Conservation (phyloP, 352 stramenopile genomes). For the Globisporangium camurandrum region DNA sequence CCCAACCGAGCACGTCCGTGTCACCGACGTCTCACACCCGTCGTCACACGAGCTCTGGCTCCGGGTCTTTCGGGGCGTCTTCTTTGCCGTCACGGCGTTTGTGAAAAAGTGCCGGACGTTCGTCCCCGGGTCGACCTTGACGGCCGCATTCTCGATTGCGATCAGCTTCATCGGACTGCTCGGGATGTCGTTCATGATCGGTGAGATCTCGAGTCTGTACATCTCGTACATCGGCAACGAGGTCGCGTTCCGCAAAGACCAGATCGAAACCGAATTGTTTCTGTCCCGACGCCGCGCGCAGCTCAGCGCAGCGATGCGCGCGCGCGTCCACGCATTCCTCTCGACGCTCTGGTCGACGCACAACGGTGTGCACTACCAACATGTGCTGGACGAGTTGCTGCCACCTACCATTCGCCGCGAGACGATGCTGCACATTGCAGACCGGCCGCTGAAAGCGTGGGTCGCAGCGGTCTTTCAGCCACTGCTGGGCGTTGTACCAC, state of each 20-base stretch:
- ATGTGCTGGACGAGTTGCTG: conserved; percentile 37
- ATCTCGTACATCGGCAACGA: conserved; percentile 62
- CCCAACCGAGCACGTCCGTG: conserved; percentile 26
- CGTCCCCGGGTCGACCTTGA: conserved; percentile 18
- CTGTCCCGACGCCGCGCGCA: conserved; percentile 44
- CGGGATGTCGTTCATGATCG: conserved; percentile 64
- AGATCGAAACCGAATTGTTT: conserved; percentile 44
- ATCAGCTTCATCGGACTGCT: conserved; percentile 46
- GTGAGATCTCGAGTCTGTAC: conserved; percentile 57
- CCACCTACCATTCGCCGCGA: conserved; percentile 35
- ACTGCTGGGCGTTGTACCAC: too few species aligned
- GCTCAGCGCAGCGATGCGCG: conserved; percentile 24
- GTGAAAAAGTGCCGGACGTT: conserved; percentile 50
- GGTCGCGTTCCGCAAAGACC: conserved; percentile 55
- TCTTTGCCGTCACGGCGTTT: conserved; percentile 50
- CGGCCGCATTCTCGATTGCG: conserved; percentile 41
- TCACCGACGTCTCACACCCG: conserved; percentile 19
- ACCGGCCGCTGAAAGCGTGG: conserved; percentile 26
- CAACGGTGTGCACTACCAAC: conserved; percentile 40
- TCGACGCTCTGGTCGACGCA: conserved; percentile 53
- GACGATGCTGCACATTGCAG: conserved; percentile 37
- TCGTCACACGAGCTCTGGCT: conserved; percentile 25
- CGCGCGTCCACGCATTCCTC: conserved; percentile 41
- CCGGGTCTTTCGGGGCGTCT: conserved; percentile 38
- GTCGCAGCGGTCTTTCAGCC: conserved; percentile 21